These are phyloP conservation scores for Ophiostoma montium DNA, from an alignment of 2,329 filamentous ascomycete genomes.

Conservation along the genomic window DNA sequence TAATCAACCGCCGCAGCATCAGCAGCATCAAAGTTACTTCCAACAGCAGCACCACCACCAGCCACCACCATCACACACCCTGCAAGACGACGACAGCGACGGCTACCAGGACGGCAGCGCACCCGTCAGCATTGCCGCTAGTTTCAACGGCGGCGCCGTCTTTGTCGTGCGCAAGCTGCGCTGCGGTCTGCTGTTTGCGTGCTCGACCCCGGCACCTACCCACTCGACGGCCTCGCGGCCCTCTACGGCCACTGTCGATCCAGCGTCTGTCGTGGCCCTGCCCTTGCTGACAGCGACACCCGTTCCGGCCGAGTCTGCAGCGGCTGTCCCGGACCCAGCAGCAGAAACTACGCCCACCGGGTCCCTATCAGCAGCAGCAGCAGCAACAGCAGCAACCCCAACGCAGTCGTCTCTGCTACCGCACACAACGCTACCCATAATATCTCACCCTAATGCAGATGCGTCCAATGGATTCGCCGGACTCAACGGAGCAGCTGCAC, in stretches of 20 bases:
- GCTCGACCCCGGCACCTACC: slow-evolving; percentile 33
- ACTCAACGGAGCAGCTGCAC: background rate
- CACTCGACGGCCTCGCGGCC: background rate
- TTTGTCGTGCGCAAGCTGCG: slow-evolving; percentile 43
- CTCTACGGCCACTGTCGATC: background rate
- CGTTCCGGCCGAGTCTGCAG: background rate
- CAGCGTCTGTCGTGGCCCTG: background rate
- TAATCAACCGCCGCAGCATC: background rate
- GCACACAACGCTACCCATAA: background rate
- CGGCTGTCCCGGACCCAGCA: background rate
- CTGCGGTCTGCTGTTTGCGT: slow-evolving; percentile 49
- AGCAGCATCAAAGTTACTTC: background rate
- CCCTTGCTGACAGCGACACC: no score
- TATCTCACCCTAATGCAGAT: background rate
- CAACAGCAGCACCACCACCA: background rate
- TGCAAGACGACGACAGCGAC: slow-evolving; percentile 8
- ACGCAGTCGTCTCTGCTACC: slow-evolving; percentile 5
- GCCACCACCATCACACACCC: background rate
- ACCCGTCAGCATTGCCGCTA: slow-evolving; percentile 36
- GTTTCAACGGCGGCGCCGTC: slow-evolving; percentile 33
- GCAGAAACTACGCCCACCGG: no score
- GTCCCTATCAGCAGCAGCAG: no score
- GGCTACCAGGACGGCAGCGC: slow-evolving; percentile 9
- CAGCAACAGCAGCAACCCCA: background rate
- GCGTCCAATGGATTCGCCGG: no score